Evolutionary conservation across 805 yeast genomes (phyloP).

Genomic region (Ogataea thermomethanolica): DNA sequence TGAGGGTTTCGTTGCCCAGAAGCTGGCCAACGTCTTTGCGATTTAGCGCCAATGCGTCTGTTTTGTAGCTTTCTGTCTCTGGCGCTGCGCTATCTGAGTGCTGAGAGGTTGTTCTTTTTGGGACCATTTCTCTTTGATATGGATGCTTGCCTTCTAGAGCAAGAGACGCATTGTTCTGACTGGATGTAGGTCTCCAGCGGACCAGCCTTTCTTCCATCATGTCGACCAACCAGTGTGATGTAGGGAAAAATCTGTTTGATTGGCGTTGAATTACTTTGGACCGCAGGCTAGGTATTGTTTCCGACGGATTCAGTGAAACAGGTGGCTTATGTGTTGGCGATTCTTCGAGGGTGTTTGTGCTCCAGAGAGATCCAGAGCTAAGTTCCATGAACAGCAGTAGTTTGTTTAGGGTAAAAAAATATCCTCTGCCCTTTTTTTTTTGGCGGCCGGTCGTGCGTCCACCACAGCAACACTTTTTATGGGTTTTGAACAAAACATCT

Average conservation of each 20-base stretch:
- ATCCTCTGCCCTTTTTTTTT: constrained; percentile 9
- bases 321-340: constrained; percentile 27
- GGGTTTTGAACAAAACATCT: constrained; percentile 13
- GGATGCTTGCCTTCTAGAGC: constrained; percentile 35
- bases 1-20: constrained; percentile 15
- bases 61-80: constrained; percentile 3
- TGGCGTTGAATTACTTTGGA: constrained; percentile 29
- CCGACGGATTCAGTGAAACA: constrained; percentile 11
- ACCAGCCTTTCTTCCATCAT: constrained; percentile 36
- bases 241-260: constrained; percentile 29
- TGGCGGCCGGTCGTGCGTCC: constrained; percentile 9
- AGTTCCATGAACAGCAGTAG: constrained; percentile 6
- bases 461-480: constrained; percentile 14
- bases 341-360: constrained; percentile 1
- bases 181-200: constrained; percentile 34
- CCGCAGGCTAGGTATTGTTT: constrained; percentile 22
- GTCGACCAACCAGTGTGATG: constrained; percentile 23
- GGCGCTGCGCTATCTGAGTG: constrained; percentile 2
- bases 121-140: constrained; percentile 17
- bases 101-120: not conserved
- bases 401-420: constrained; percentile 1
- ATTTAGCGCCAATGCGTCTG: not conserved
- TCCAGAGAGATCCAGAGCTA: constrained; percentile 10
- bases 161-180: constrained; percentile 27
- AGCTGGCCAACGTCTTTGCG: constrained; percentile 6